These are phyloP conservation scores for Wickerhamomyces silvicola DNA, from an alignment of 805 yeast genomes.

Conservation along the genomic window DNA sequence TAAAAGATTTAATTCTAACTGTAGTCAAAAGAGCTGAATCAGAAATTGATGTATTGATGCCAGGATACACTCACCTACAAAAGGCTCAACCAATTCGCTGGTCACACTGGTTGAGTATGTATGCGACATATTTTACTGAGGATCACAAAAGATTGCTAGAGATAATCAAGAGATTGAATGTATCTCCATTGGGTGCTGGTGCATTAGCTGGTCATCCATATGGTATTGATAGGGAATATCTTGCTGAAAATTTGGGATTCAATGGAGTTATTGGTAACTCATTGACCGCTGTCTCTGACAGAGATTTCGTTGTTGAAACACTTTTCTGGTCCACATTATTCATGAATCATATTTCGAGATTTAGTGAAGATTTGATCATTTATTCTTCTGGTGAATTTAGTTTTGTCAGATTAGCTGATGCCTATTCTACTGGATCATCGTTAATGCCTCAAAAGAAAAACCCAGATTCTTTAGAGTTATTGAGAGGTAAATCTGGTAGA, in stretches of 20 bases:
- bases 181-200: conserved; percentile 92
- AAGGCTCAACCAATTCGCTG: conserved; percentile 99
- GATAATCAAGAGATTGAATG: conserved; percentile 74
- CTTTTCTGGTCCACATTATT: conserved; percentile 93
- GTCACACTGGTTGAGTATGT: conserved; percentile 95
- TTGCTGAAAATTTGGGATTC: conserved; percentile 78
- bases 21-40: conserved; percentile 69
- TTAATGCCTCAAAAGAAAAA: conserved; percentile 99
- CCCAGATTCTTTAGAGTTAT: conserved; percentile 91
- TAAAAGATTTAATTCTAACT: conserved; percentile 58
- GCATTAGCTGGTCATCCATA: conserved; percentile 99
- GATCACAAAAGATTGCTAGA: conserved; percentile 83
- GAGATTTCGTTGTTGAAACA: conserved; percentile 95
- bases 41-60: conserved; percentile 93
- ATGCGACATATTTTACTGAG: conserved; percentile 90
- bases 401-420: conserved; percentile 88
- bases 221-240: conserved; percentile 91
- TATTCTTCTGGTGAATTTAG: conserved; percentile 98
- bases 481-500: conserved; percentile 96
- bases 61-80: conserved; percentile 97
- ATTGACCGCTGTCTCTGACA: conserved; percentile 91
- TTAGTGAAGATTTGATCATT: conserved; percentile 90
- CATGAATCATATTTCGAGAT: conserved; percentile 92
- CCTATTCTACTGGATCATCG: conserved; percentile 97
- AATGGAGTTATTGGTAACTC: conserved; percentile 90